These are phyloP conservation scores for Mycena capillaripes DNA, from an alignment of 768 basidiomycete species.

Conservation along the genomic window DNA sequence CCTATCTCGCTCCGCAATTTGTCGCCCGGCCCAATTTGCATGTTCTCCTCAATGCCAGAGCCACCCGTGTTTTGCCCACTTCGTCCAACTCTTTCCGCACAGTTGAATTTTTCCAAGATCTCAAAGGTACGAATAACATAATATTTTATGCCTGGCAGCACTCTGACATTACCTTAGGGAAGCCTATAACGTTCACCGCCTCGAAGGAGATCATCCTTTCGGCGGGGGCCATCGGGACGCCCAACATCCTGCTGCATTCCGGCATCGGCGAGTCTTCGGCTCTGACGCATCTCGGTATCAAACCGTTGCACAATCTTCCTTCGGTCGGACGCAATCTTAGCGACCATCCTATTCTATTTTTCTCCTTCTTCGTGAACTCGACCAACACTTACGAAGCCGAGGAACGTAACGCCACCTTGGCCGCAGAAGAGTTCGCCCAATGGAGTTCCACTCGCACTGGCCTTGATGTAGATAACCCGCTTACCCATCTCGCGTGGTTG, in stretches of 20 bases:
- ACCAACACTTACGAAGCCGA: conserved; percentile 44
- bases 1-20: conserved; percentile 42
- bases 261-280: conserved; percentile 48
- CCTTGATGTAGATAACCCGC: conserved; percentile 40
- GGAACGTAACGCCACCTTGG: conserved; percentile 38
- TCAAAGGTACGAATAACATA: neutral
- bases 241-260: conserved; percentile 50
- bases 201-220: conserved; percentile 53
- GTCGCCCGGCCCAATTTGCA: conserved; percentile 42
- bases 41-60: conserved; percentile 36
- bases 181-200: conserved; percentile 37
- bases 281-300: conserved; percentile 41
- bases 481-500: conserved; percentile 43
- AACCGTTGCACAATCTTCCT: conserved; percentile 43
- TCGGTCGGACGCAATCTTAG: conserved; percentile 48
- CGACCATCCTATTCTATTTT: conserved; percentile 43
- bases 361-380: conserved; percentile 44
- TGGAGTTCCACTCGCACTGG: conserved; percentile 49
- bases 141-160: neutral
- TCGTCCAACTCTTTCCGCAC: conserved; percentile 17
- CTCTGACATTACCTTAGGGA: conserved; percentile 6
- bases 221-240: conserved; percentile 53
- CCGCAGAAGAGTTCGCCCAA: conserved; percentile 39
- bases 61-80: conserved; percentile 21
- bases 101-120: conserved; percentile 35